These are phyloP conservation scores for Caryopteris hybrid DNA, from an alignment of 305 asterid genomes.

Conservation along the genomic window DNA sequence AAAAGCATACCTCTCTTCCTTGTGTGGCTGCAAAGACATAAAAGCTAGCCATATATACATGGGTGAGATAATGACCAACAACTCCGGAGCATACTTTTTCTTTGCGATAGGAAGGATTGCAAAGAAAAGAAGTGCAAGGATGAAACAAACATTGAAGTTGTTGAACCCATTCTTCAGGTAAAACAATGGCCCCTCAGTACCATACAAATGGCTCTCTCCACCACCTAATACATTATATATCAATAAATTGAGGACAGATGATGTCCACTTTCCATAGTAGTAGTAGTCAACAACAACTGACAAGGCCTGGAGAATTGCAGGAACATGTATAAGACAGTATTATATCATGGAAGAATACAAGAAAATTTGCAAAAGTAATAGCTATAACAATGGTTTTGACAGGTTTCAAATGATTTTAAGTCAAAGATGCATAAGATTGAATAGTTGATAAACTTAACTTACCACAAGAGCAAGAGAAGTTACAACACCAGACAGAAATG, in stretches of 20 bases:
- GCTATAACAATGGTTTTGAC: conserved; percentile 9
- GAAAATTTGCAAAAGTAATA: conserved; percentile 5
- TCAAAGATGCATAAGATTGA: conserved; percentile 2
- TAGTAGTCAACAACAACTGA: conserved; percentile 68
- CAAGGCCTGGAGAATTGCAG: conserved; percentile 49
- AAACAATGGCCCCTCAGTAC: conserved; percentile 79
- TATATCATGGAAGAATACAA: conserved; percentile 2
- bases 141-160: conserved; percentile 88
- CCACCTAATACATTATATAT: conserved; percentile 86
- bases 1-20: conserved; percentile 81
- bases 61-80: conserved; percentile 78
- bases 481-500: conserved; percentile 59
- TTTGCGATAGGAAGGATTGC: conserved; percentile 69
- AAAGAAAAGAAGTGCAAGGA: conserved; percentile 79
- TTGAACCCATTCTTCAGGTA: conserved; percentile 88
- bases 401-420: background rate
- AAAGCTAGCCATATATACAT: conserved; percentile 88
- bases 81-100: conserved; percentile 76
- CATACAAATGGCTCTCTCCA: conserved; percentile 96
- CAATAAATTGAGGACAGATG: conserved; percentile 83
- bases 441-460: conserved; percentile 26
- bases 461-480: conserved; percentile 67
- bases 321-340: conserved; percentile 13
- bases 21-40: conserved; percentile 98
- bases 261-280: conserved; percentile 87